phyloP scores from a whole-genome alignment of 179 eudicot genomes.

The Silene coronaria region DNA sequence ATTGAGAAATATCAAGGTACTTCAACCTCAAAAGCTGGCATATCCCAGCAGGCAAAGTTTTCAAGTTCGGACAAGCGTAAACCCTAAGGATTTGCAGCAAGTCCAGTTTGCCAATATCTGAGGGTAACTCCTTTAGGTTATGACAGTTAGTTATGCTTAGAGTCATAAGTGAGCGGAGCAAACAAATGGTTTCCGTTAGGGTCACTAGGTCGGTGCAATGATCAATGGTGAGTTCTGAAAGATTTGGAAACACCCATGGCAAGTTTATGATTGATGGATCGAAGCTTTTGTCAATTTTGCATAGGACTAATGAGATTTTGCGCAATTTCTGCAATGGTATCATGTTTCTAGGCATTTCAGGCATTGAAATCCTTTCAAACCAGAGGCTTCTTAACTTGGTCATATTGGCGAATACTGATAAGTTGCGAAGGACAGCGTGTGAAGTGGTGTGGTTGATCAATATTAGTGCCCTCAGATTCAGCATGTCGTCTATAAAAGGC shows the following conservation, averaged over 20 bases:
- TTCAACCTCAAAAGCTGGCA: conserved; percentile 46
- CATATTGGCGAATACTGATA: conserved; percentile 41
- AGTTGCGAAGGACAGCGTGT: conserved; percentile 51
- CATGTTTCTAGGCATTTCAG: conserved; percentile 41
- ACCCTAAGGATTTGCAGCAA: conserved; percentile 53
- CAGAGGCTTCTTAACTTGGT: conserved; percentile 65
- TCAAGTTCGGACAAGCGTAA: conserved; percentile 64
- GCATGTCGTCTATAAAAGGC: conserved; percentile 69
- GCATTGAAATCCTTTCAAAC: conserved; percentile 63
- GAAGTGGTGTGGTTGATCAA: conserved; percentile 50
- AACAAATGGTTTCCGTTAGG: conserved; percentile 50
- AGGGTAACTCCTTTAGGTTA: conserved; percentile 49
- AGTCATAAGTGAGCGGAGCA: conserved; percentile 39
- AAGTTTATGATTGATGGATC: conserved; percentile 38
- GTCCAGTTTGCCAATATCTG: conserved; percentile 49
- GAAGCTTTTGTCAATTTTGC: conserved; percentile 42
- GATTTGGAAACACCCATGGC: conserved; percentile 54
- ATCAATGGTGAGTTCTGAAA: conserved; percentile 77
- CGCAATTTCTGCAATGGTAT: conserved; percentile 40
- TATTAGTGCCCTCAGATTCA: conserved; percentile 55
- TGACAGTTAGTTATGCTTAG: conserved; percentile 84
- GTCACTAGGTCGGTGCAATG: conserved; percentile 57
- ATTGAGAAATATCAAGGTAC: conserved; percentile 71
- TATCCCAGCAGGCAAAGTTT: conserved; percentile 47
- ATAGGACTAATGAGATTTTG: conserved; percentile 61